These are phyloP conservation scores for Penicillium dipodomyicola DNA, from an alignment of 495 filamentous ascomycete genomes.

Conservation along the genomic window DNA sequence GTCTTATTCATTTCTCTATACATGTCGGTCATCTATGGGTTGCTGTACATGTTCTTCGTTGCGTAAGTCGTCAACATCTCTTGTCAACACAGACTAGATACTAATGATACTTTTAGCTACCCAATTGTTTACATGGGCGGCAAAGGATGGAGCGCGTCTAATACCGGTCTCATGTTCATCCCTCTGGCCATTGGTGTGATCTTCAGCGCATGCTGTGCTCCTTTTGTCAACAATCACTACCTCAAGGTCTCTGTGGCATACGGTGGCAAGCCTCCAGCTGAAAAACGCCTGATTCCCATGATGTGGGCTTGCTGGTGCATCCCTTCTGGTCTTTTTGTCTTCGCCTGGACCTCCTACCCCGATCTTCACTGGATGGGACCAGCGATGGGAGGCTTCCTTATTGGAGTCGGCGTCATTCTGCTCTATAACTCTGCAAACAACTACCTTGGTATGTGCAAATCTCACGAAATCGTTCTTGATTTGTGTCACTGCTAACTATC, in stretches of 20 bases:
- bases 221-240: constrained; percentile 75
- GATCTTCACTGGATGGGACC: constrained; percentile 67
- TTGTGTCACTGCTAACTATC: constrained; percentile 13
- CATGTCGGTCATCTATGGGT: constrained; percentile 75
- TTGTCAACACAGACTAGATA: not conserved
- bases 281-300: constrained; percentile 77
- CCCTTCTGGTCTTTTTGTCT: constrained; percentile 76
- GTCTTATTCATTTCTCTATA: constrained; percentile 74
- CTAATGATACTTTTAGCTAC: constrained; percentile 41
- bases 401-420: constrained; percentile 85
- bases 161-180: constrained; percentile 80
- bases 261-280: constrained; percentile 69
- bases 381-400: constrained; percentile 67
- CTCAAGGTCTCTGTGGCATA: constrained; percentile 56
- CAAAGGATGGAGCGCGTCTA: constrained; percentile 69
- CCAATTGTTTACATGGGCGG: constrained; percentile 76
- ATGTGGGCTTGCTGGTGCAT: constrained; percentile 81
- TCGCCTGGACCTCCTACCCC: constrained; percentile 77
- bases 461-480: too few relatives aligned
- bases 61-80: constrained; percentile 19
- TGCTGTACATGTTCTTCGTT: constrained; percentile 84
- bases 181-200: constrained; percentile 68
- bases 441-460: constrained; percentile 52
- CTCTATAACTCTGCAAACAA: constrained; percentile 84
- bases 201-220: constrained; percentile 61